Base-by-base conservation (phyloP, 352 stramenopile genomes). In the Pythium sukuiense region DNA sequence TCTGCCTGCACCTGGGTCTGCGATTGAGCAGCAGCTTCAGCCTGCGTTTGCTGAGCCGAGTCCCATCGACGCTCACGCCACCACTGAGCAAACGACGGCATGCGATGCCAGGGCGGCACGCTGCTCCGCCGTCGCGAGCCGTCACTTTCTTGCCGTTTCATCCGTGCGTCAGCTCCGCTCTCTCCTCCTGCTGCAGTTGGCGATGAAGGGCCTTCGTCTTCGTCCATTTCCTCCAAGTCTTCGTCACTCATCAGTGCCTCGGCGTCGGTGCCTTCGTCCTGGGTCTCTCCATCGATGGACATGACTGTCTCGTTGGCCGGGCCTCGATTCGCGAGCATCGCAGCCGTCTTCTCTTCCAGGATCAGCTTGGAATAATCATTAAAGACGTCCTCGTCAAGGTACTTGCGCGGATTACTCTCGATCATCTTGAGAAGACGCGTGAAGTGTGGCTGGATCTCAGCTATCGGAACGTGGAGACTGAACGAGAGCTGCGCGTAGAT, bases 401-500 rank as follows among this genome's bases (percentile, higher is more conserved):
- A 96, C 74, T 96, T 93, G 49, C 85, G 86, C 11, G 89, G 89
- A 43, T 93, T 96, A 66, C 85, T 95, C 67, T 96, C 87, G n/a
- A 95, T 82, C 20, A 87, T 59, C 60, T 93, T 95, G 2, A 96
- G 72, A 30, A 96, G 57, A 0, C 89, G 85, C 64, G 85, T 86
- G 64, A 96, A 96, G 59, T 96, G 89, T n/a, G 87, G 85, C 48
- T 95, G 87, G 12, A 95, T 71, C 69, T 96, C 87, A 26, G 59
- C 70, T 13, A 96, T 77, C 0, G 73, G 85, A 13, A 94, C 85
- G 67, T 97, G 91, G 14, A 97, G 73, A 35, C 81, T 81, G 72
- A 97, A 97, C 29, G 83, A 90, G 16, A 97, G 86, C 69, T 97
- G 82, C 26, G 92, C 83, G 59, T 96, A 96, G 20, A 97, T 87